Percentiles rank a stretch among this genome's conserved stretches.
Conservation (phyloP, 129 eudicot genomes). For the Helichrysum umbraculigerum region DNA sequence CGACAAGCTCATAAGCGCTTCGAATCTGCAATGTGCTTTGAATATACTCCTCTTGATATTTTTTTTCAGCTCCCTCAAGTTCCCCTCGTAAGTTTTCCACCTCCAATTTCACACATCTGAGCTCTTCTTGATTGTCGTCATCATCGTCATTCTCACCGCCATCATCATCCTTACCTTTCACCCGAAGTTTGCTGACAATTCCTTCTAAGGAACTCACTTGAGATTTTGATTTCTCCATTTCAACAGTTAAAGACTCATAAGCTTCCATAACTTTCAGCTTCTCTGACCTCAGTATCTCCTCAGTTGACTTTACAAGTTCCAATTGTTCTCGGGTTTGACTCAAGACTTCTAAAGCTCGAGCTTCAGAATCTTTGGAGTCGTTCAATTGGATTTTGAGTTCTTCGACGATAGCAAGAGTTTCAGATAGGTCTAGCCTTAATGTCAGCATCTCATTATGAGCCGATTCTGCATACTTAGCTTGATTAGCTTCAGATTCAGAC, state of each 20-base stretch:
- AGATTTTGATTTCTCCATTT: conserved; percentile 62
- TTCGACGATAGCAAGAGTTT: conserved; percentile 57
- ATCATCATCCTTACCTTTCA: conserved; percentile 14
- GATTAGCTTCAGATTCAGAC: conserved; percentile 68
- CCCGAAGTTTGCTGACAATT: conserved; percentile 45
- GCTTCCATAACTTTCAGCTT: conserved; percentile 50
- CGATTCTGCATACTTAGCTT: conserved; percentile 60
- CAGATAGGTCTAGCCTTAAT: conserved; percentile 61
- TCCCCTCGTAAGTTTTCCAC: conserved; percentile 50
- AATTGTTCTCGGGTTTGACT: conserved; percentile 49
- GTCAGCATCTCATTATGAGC: conserved; percentile 62
- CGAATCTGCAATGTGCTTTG: conserved; percentile 74
- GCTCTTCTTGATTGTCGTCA: conserved; percentile 36
- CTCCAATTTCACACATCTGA: conserved; percentile 44
- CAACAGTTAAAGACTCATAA: conserved; percentile 47
- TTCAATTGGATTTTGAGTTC: conserved; percentile 54
- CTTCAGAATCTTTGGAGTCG: conserved; percentile 73
- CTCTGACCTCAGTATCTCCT: conserved; percentile 50
- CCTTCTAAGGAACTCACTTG: conserved; percentile 55
- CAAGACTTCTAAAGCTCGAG: conserved; percentile 47
- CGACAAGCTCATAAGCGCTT: conserved; percentile 74
- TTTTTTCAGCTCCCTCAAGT: conserved; percentile 66
- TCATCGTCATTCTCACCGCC: conserved; percentile 22
- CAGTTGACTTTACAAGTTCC: conserved; percentile 48
- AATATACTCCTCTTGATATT: conserved; percentile 69